These are phyloP conservation scores for Clarireedia sp. DNA, from an alignment of 2,329 filamentous ascomycete genomes.

Conservation along the genomic window DNA sequence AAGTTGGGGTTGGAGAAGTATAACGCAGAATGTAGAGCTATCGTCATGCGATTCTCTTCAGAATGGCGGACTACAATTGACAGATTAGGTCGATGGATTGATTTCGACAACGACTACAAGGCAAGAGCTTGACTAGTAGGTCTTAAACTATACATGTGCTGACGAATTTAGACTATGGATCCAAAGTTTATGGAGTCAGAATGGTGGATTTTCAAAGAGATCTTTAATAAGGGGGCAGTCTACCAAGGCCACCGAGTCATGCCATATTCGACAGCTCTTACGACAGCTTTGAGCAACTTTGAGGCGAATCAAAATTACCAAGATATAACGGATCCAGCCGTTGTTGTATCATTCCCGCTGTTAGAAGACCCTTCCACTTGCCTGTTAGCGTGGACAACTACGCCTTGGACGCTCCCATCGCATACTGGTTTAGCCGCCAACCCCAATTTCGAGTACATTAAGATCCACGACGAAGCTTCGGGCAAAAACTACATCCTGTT, in stretches of 20 bases:
- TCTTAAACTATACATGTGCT: constrained; percentile 6
- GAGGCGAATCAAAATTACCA: constrained; percentile 94
- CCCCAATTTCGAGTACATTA: constrained; percentile 78
- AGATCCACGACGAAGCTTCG: constrained; percentile 74
- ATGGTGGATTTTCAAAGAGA: constrained; percentile 95
- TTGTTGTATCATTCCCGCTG: constrained; percentile 83
- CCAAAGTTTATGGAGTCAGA: constrained; percentile 90
- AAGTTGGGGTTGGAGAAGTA: constrained; percentile 82
- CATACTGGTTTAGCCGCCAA: constrained; percentile 71
- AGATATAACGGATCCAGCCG: constrained; percentile 81
- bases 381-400: constrained; percentile 48
- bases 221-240: constrained; percentile 82
- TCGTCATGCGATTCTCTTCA: constrained; percentile 81
- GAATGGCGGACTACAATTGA: constrained; percentile 90
- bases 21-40: constrained; percentile 83
- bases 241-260: constrained; percentile 90
- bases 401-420: constrained; percentile 71
- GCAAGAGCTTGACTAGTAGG: constrained; percentile 31
- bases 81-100: constrained; percentile 87
- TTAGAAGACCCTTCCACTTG: constrained; percentile 66
- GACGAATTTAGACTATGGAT: constrained; percentile 67
- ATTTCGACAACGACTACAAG: constrained; percentile 98
- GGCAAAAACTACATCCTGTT: constrained; percentile 80
- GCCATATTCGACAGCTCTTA: constrained; percentile 88
- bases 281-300: constrained; percentile 85